These are phyloP conservation scores for Hippophae rhamnoides DNA, from an alignment of 306 rosid genomes.

Conservation along the genomic window DNA sequence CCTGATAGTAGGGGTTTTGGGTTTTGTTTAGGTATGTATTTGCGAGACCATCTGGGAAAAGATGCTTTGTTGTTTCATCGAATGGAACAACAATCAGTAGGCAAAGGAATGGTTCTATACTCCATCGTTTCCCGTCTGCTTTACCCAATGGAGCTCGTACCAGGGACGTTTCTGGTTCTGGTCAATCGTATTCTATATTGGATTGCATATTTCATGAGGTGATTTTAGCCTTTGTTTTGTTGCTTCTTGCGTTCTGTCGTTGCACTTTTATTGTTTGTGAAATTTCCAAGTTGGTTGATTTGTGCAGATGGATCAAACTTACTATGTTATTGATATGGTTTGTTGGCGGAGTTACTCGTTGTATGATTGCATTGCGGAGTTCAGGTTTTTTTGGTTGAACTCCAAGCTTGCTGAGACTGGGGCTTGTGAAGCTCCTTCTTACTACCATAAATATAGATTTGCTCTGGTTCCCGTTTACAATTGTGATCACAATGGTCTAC, in stretches of 20 bases:
- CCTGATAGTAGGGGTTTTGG: conserved; percentile 85
- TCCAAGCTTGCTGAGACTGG: conserved; percentile 79
- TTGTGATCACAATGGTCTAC: conserved; percentile 57
- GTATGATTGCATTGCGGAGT: conserved; percentile 68
- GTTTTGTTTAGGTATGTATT: conserved; percentile 49
- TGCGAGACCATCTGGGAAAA: conserved; percentile 84
- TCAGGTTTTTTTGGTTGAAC: conserved; percentile 76
- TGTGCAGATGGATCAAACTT: conserved; percentile 72
- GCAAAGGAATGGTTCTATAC: conserved; percentile 56
- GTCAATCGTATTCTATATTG: conserved; percentile 66
- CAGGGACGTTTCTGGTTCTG: conserved; percentile 51
- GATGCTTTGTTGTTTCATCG: conserved; percentile 77
- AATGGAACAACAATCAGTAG: conserved; percentile 81
- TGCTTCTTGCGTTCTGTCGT: background rate
- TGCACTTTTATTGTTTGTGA: conserved; percentile 7
- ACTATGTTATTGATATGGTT: conserved; percentile 86
- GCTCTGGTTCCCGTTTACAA: conserved; percentile 48
- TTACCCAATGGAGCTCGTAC: conserved; percentile 66
- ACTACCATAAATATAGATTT: conserved; percentile 64
- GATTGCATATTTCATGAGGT: conserved; percentile 97
- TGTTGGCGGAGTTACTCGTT: conserved; percentile 86
- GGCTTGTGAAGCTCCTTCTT: conserved; percentile 58
- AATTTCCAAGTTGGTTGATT: background rate
- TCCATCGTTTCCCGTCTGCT: conserved; percentile 84
- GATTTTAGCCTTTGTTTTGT: background rate